Base-by-base conservation (phyloP, 371 early-diverging fungal species). In the Apophysomyces sp. region DNA sequence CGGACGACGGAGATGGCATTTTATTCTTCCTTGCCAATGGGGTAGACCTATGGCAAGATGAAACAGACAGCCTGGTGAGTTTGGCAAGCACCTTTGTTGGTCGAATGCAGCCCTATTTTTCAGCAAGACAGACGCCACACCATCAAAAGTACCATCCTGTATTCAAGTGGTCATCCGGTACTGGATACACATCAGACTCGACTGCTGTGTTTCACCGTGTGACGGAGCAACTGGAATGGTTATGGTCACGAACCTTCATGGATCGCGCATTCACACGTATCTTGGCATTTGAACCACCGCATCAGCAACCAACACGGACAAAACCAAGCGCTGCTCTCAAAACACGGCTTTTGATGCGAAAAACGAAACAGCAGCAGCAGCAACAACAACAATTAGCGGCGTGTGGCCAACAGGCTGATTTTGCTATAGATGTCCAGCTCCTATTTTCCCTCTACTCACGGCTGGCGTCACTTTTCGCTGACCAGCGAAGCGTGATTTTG, bases 211-310 rank as follows among this genome's bases (percentile, higher is more conserved):
- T 74, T 58, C 78, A 73, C 30, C 53, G 61, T n/a, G 66, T 86
- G 6, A 69, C 84, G 6, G 55, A 62, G 18, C 85, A 84, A 52
- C 53, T 90, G 3, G 84, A 84, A 27, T 78, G 77, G 29, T 60
- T 88, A 2, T 87, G 90, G 87, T 81, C 80, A 30, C 74, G 84
- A 0, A 55, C 74, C 1, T 87, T 87, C 66, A 77, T 88, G 56
- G 71, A 78, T 54, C 57, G 52, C 6, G 55, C 74, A 1, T 84
- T 85, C 61, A 39, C 54, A 2, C 65, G 74, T 0, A 64, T 88
- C 18, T 58, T 80, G 27, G 52, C 54, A 3, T 78, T 82, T 40
- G 53, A 57, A 7, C 9, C 1, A 0, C 34, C 34, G 13, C 34
- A 34, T 13, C 34, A 37, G 64, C 27, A 61, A 44, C n/a, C 26